Evolutionary conservation across 2,329 filamentous ascomycete genomes (phyloP).

Genomic region (Chaetomium sp.): DNA sequence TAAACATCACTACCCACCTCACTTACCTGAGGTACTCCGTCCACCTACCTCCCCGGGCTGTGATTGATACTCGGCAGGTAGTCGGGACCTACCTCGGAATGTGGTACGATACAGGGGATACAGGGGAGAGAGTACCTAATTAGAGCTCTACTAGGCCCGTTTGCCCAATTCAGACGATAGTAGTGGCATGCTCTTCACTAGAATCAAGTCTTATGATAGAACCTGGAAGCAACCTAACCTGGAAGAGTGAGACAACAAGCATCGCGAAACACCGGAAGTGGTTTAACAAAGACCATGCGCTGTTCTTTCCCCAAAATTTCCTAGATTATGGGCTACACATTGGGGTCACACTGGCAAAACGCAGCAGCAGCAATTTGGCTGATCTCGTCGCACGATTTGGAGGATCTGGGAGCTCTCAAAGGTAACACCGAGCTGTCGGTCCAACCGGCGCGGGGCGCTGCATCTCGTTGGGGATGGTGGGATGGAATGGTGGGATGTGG

Average conservation of each 20-base stretch:
- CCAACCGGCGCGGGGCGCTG: constrained; percentile 23
- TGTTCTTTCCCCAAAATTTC: neutral
- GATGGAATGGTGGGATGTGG: constrained; percentile 12
- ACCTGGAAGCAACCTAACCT: neutral
- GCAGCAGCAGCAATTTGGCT: neutral
- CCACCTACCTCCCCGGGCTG: neutral
- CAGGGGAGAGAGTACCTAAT: neutral
- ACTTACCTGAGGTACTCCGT: too few relatives aligned
- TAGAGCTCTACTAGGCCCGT: neutral
- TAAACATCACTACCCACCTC: too few relatives aligned
- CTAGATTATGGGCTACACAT: neutral
- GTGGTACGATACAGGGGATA: neutral
- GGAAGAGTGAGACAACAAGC: neutral
- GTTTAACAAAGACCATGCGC: neutral
- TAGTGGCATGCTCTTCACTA: neutral
- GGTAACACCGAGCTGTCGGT: constrained; percentile 20
- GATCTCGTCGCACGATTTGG: constrained; percentile 37
- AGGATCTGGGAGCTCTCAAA: constrained; percentile 34
- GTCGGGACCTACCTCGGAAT: neutral
- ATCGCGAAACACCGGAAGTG: neutral
- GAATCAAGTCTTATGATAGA: neutral
- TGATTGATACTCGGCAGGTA: neutral
- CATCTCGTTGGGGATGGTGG: constrained; percentile 24
- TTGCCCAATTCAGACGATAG: neutral
- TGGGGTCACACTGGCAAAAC: neutral